Evolutionary conservation across 139 green algal species (phyloP), one percentile per base, ranked within the genome.

Genomic region (Ulvella scutata): DNA sequence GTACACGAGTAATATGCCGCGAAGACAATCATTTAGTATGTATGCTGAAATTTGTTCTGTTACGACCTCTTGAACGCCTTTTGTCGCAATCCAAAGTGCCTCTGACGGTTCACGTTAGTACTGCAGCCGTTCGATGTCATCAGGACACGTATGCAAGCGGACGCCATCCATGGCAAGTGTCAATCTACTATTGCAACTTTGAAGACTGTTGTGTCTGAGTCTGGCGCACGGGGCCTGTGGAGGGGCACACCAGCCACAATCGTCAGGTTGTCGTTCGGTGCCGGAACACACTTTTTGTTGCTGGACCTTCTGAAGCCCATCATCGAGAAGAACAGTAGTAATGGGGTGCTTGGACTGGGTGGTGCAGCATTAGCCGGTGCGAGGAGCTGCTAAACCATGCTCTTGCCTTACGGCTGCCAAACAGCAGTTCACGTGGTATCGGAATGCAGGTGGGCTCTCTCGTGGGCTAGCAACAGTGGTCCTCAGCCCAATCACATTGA

Each of bases 401-500:
- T 4, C 51, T 13, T 28, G 4, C 29, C 60, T 35, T 3, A 43
- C 36, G 20, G 2, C 2, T 4, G 43, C 35, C 78, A 84, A n/a
- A n/a, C n/a, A n/a, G n/a, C n/a, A n/a, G n/a, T n/a, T n/a, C n/a
- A n/a, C n/a, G n/a, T n/a, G n/a, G n/a, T n/a, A n/a, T n/a, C n/a
- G n/a, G n/a, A 43, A 17, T 33, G 74, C 60, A 34, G 85, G 85
- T 9, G 88, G 91, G 10, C 26, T 89, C 3, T 86, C 93, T 0
- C 80, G 93, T 23, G 88, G 82, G 0, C 72, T 95, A 43, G 88
- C 90, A 4, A 88, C 90, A 21, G 78, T 90, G 2, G 77, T 91
- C 4, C 82, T 96, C 39, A 94, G 86, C 37, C 94, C 94, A 9
- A 75, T 97, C 21, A 97, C 91, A 1, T 82, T 99, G 0, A 85